A percentile compares a stretch with the other conserved stretches of the same genome.
phyloP scores from a whole-genome alignment of 305 asterid species.

The Lippia alba region DNA sequence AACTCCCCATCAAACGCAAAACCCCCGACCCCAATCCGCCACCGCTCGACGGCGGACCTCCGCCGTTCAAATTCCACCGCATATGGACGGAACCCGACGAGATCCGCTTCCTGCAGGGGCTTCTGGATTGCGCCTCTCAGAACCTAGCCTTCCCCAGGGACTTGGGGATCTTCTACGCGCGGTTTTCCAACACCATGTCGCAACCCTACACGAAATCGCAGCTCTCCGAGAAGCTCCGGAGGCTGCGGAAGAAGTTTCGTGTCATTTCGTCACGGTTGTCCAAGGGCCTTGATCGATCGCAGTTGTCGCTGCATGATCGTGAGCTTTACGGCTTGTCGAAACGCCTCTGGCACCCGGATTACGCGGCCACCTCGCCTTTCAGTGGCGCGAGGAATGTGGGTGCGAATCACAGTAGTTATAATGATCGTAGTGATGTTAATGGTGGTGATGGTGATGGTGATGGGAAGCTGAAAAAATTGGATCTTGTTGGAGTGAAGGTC shows the following conservation, averaged over 20 bases:
- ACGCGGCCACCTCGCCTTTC: conserved; percentile 61
- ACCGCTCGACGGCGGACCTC: conserved; percentile 30
- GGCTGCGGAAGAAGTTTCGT: conserved; percentile 77
- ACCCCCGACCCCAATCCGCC: conserved; percentile 48
- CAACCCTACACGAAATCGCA: conserved; percentile 87
- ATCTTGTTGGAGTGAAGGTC: conserved; percentile 64
- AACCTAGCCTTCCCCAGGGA: conserved; percentile 72
- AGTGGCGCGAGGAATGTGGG: conserved; percentile 47
- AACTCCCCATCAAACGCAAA: conserved; percentile 89
- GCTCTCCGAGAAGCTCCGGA: conserved; percentile 80
- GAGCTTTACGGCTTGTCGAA: conserved; percentile 60
- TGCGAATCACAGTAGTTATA: conserved; percentile 17
- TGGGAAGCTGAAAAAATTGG: conserved; percentile 33
- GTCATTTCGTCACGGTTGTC: conserved; percentile 61
- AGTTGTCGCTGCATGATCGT: conserved; percentile 70
- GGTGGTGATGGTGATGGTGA: conserved; percentile 13
- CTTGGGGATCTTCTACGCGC: conserved; percentile 62
- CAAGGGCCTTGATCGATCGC: conserved; percentile 55
- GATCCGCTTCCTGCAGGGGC: conserved; percentile 78
- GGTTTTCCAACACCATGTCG: conserved; percentile 73
- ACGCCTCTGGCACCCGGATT: conserved; percentile 76
- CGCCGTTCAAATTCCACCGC: conserved; percentile 79
- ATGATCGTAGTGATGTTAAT: conserved; percentile 8
- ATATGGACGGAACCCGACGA: conserved; percentile 94
- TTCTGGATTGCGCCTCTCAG: conserved; percentile 54